These are phyloP conservation scores for Setaria viridis DNA, from an alignment of 202 grass and related monocot genomes.

Conservation along the genomic window DNA sequence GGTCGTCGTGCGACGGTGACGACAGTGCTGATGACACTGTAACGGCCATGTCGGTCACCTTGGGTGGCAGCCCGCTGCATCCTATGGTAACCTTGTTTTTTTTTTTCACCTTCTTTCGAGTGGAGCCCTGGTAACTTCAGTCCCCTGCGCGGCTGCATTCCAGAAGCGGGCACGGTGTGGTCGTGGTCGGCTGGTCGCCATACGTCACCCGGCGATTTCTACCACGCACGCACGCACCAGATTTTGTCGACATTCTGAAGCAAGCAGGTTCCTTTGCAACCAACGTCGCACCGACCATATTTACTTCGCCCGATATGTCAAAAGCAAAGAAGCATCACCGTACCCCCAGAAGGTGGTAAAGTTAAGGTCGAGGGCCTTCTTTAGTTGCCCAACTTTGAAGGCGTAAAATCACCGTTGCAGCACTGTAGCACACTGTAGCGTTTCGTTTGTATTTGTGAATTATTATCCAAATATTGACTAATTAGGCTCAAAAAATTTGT, in stretches of 20 bases:
- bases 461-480: too few relatives aligned
- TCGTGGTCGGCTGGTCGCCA: not conserved
- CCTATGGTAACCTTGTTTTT: not conserved
- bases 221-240: not conserved
- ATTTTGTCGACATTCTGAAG: not conserved
- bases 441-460: too few relatives aligned
- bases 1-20: not conserved
- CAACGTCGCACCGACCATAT: constrained; percentile 34
- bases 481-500: too few relatives aligned
- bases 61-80: too few relatives aligned
- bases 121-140: not conserved
- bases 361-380: too few relatives aligned
- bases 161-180: too few relatives aligned
- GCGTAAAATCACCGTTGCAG: too few relatives aligned
- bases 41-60: not conserved
- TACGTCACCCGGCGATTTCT: constrained; percentile 20
- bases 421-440: too few relatives aligned
- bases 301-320: not conserved
- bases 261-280: not conserved
- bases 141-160: too few relatives aligned
- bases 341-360: not conserved
- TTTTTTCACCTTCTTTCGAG: too few relatives aligned
- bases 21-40: not conserved
- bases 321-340: not conserved
- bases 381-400: too few relatives aligned